Conservation (phyloP, 176 grass and related monocot genomes). For the Typha latifolia region DNA sequence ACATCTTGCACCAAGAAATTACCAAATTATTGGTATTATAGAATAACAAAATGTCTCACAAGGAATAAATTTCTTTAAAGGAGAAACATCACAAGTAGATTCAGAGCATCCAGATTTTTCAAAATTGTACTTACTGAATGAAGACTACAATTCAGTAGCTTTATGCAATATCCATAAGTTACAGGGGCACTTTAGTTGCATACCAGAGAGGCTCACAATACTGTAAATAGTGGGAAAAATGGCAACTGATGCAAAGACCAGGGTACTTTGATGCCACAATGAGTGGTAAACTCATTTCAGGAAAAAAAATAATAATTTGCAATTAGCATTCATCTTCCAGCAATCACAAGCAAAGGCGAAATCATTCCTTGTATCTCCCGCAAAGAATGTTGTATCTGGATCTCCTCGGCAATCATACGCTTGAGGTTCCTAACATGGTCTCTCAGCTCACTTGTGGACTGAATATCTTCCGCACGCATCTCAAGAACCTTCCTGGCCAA, state of each 20-base stretch:
- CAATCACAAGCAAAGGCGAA: slow-evolving; percentile 65
- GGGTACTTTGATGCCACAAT: neutral
- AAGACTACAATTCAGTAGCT: neutral
- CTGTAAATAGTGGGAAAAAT: slow-evolving; percentile 4
- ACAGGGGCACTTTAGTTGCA: neutral
- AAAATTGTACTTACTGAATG: no score
- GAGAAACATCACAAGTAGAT: neutral
- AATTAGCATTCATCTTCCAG: slow-evolving; percentile 39
- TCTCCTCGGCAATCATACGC: slow-evolving; percentile 56
- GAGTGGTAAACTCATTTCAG: neutral
- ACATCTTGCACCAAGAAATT: neutral
- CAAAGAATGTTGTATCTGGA: slow-evolving; percentile 69
- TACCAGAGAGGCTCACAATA: slow-evolving; percentile 8
- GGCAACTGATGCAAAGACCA: neutral
- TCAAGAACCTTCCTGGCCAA: slow-evolving; percentile 77
- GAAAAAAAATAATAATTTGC: neutral
- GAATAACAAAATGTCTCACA: neutral
- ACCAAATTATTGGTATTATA: no score
- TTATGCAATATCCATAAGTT: neutral
- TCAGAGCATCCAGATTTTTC: neutral
- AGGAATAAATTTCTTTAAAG: neutral
- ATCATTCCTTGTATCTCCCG: slow-evolving; percentile 92
- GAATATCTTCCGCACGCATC: slow-evolving; percentile 51
- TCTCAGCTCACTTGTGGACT: slow-evolving; percentile 35
- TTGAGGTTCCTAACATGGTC: slow-evolving; percentile 51